phyloP scores from a whole-genome alignment of 192 early-diverging fungal genomes.

The Ramicandelaber brevisporus region DNA sequence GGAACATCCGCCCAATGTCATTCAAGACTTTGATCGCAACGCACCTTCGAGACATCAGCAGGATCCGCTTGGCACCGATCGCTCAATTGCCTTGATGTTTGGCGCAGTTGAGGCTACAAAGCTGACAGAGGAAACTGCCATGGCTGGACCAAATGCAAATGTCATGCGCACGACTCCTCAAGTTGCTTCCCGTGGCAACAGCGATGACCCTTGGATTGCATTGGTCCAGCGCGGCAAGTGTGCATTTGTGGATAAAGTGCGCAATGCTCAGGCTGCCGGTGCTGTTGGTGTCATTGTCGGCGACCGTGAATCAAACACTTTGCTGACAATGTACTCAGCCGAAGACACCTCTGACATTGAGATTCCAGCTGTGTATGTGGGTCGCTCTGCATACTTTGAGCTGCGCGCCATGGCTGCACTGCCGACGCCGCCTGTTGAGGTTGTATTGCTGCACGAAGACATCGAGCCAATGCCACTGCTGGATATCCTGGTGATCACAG shows the following conservation, averaged over 20 bases:
- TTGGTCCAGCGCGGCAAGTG: constrained; percentile 73
- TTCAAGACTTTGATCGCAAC: no score
- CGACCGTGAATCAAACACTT: constrained; percentile 16
- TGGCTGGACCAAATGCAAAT: neutral
- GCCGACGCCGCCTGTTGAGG: constrained; percentile 4
- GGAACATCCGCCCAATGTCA: neutral
- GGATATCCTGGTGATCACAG: constrained; percentile 57
- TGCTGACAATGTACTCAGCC: constrained; percentile 7
- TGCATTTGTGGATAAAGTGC: constrained; percentile 71
- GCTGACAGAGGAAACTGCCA: neutral
- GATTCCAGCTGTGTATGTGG: constrained; percentile 75
- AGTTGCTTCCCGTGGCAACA: constrained; percentile 11
- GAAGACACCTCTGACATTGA: constrained; percentile 63
- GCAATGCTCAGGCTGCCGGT: constrained; percentile 67
- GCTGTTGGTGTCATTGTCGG: constrained; percentile 72
- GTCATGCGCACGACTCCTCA: neutral
- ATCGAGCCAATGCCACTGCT: constrained; percentile 35
- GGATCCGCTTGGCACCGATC: no score
- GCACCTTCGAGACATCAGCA: no score
- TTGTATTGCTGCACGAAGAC: constrained; percentile 17
- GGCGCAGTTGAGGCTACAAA: no score
- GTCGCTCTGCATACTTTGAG: constrained; percentile 32
- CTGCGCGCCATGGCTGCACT: constrained; percentile 14
- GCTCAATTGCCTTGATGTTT: no score
- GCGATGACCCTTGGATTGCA: constrained; percentile 38